Evolutionary conservation across 139 green algal species (phyloP).

Genomic region (Astrephomene gubernaculifera): DNA sequence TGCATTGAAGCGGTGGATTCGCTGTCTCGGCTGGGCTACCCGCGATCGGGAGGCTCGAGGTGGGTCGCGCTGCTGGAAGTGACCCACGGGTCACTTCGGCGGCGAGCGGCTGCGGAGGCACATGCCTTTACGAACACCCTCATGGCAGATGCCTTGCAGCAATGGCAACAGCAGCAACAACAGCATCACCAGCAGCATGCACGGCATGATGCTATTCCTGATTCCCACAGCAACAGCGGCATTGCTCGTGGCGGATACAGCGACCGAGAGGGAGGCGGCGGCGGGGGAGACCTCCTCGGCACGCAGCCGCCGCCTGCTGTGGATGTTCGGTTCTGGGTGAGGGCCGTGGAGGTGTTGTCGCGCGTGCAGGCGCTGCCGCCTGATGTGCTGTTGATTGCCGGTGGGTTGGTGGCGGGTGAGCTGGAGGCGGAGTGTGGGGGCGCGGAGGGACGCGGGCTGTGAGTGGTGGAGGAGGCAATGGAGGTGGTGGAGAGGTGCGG

Average conservation of each 20-base stretch:
- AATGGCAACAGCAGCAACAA: background rate
- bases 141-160: background rate
- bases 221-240: background rate
- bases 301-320: background rate
- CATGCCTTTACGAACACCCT: background rate
- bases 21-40: slow-evolving; percentile 8
- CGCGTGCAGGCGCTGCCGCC: background rate
- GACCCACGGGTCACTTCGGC: background rate
- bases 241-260: background rate
- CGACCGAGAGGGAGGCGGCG: background rate
- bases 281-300: background rate
- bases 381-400: background rate
- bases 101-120: background rate
- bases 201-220: too few relatives aligned
- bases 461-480: too few relatives aligned
- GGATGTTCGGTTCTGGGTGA: background rate
- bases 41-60: background rate
- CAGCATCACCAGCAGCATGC: background rate
- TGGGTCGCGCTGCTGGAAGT: background rate
- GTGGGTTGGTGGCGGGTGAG: background rate
- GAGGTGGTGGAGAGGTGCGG: too few relatives aligned
- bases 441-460: too few relatives aligned
- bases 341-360: background rate
- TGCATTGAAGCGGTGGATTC: background rate
- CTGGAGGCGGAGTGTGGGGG: too few relatives aligned